These are phyloP conservation scores for Erythrophleum ivorense DNA, from an alignment of 331 rosid genomes.

Conservation along the genomic window DNA sequence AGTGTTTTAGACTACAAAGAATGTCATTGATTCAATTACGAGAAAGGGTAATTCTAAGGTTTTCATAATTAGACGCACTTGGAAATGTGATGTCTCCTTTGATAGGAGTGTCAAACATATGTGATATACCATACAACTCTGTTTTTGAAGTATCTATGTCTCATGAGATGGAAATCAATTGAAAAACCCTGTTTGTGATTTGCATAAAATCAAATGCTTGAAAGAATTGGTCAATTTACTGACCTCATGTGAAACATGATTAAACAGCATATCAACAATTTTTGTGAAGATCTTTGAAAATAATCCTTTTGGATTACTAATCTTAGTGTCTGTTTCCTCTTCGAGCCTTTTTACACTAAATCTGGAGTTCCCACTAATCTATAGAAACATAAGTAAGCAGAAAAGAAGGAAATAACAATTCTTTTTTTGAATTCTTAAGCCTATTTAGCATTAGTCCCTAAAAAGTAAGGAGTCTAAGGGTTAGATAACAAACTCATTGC, in stretches of 20 bases:
- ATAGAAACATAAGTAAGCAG: not conserved
- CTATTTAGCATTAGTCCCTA: not conserved
- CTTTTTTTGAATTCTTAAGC: not conserved
- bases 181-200: no score
- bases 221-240: conserved; percentile 9
- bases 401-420: conserved; percentile 18
- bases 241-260: conserved; percentile 46
- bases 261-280: conserved; percentile 68
- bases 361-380: conserved; percentile 73
- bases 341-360: conserved; percentile 67
- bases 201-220: not conserved
- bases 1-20: no score
- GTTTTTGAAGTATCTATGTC: no score
- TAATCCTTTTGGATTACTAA: conserved; percentile 53
- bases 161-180: no score
- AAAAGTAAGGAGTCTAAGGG: not conserved
- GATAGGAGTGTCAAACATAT: no score
- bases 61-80: no score
- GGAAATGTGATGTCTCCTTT: no score
- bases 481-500: not conserved
- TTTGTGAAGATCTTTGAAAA: conserved; percentile 53
- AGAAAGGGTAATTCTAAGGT: no score
- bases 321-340: conserved; percentile 71
- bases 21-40: no score
- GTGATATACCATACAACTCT: no score